phyloP scores from a whole-genome alignment of 2,329 filamentous ascomycete genomes.

The Aspergillus fischeri region DNA sequence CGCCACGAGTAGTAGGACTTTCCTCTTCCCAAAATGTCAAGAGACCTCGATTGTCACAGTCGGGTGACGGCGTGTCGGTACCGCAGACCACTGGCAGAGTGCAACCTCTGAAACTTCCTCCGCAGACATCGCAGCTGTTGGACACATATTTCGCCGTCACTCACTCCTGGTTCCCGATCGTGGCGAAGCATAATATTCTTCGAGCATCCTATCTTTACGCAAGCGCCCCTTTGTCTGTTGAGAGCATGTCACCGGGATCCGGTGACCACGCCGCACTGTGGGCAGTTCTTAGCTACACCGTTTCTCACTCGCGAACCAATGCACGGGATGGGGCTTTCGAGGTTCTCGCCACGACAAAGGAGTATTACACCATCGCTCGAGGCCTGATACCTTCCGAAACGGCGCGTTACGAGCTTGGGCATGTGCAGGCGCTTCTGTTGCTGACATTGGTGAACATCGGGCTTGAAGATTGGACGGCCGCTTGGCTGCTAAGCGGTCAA shows the following conservation, averaged over 20 bases:
- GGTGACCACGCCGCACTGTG: slow-evolving; percentile 42
- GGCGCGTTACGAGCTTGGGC: slow-evolving; percentile 37
- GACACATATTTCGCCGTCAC: slow-evolving; percentile 57
- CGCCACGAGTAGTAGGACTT: slow-evolving; percentile 29
- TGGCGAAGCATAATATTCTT: slow-evolving; percentile 54
- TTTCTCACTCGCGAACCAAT: slow-evolving; percentile 26
- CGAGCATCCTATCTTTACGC: slow-evolving; percentile 55
- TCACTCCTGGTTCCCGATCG: slow-evolving; percentile 58
- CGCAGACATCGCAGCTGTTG: slow-evolving; percentile 49
- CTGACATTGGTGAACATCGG: slow-evolving; percentile 50
- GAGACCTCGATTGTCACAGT: slow-evolving; percentile 23
- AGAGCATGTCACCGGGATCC: slow-evolving; percentile 28
- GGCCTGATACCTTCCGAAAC: slow-evolving; percentile 38
- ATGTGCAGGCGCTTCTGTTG: slow-evolving; percentile 43
- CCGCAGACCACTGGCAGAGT: slow-evolving; percentile 4
- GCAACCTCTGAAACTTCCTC: slow-evolving; percentile 40
- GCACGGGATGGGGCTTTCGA: slow-evolving; percentile 13
- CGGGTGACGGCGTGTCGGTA: slow-evolving; percentile 8
- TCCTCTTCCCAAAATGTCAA: slow-evolving; percentile 22
- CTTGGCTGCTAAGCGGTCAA: slow-evolving; percentile 52
- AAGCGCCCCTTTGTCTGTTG: slow-evolving; percentile 34
- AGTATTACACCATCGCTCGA: slow-evolving; percentile 35
- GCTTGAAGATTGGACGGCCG: slow-evolving; percentile 43
- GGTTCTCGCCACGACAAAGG: slow-evolving; percentile 24
- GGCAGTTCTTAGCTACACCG: slow-evolving; percentile 42